Evolutionary conservation across 768 basidiomycete genomes (phyloP).

Genomic region (Rhizopogon vulgaris): DNA sequence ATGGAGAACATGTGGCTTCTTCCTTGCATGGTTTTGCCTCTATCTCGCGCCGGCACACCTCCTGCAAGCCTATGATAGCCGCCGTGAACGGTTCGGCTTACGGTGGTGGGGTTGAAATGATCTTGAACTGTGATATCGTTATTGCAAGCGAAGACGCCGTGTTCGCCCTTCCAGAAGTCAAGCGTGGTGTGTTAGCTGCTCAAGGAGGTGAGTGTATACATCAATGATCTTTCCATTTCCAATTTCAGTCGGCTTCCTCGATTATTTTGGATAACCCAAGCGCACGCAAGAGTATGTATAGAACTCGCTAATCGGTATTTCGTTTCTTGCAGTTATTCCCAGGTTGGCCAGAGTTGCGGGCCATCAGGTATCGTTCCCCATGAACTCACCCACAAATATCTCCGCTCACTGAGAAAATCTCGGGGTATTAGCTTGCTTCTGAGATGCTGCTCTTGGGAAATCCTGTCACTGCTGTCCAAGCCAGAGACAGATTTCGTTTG

Average conservation of each 20-base stretch:
- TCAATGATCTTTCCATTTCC: neutral
- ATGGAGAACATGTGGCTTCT: constrained; percentile 35
- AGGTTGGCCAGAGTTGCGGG: constrained; percentile 59
- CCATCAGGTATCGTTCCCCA: constrained; percentile 54
- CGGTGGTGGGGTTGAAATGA: constrained; percentile 61
- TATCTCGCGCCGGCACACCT: constrained; percentile 56
- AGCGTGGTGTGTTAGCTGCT: constrained; percentile 65
- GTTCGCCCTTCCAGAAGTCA: constrained; percentile 75
- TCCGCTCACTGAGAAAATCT: constrained; percentile 12
- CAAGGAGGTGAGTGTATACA: constrained; percentile 52
- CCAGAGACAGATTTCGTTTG: constrained; percentile 70
- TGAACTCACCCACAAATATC: constrained; percentile 5
- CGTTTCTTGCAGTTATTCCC: constrained; percentile 49
- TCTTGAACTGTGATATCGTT: constrained; percentile 76
- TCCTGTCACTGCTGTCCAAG: constrained; percentile 60
- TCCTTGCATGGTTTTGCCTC: constrained; percentile 63
- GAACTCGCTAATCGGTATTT: constrained; percentile 8
- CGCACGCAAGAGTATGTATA: constrained; percentile 2
- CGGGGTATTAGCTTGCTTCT: constrained; percentile 52
- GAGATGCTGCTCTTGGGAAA: constrained; percentile 73
- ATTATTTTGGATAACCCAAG: constrained; percentile 1
- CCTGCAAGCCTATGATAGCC: constrained; percentile 71
- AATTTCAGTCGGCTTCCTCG: neutral
- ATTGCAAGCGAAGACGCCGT: constrained; percentile 59
- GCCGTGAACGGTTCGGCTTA: constrained; percentile 73